Evolutionary conservation across 208 protist species (phyloP).

Genomic region (Acanthamoeba healyi): DNA sequence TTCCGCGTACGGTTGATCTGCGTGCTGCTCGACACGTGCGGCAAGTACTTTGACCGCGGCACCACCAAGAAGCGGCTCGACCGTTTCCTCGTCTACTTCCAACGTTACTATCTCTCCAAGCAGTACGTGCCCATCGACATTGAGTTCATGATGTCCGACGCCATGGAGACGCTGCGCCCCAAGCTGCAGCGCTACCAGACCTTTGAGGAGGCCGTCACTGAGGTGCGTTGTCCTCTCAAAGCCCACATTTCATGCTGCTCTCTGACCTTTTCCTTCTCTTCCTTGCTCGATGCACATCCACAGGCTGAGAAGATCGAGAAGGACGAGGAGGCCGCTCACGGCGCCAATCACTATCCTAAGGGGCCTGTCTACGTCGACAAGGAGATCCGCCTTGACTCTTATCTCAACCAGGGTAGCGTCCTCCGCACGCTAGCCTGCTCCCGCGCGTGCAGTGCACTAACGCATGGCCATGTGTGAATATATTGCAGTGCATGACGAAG

Average conservation of each 20-base stretch:
- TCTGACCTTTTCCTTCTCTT: background rate
- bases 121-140: constrained; percentile 85
- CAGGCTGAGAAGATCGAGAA: constrained; percentile 61
- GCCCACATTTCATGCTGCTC: background rate
- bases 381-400: constrained; percentile 64
- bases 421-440: too few relatives aligned
- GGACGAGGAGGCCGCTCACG: constrained; percentile 28
- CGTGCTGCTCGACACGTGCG: constrained; percentile 80
- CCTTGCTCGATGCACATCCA: too few relatives aligned
- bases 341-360: constrained; percentile 57
- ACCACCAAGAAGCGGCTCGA: constrained; percentile 77
- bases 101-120: constrained; percentile 83
- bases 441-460: too few relatives aligned
- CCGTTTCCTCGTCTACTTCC: constrained; percentile 85
- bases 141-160: constrained; percentile 87
- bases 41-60: constrained; percentile 82
- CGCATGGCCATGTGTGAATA: background rate
- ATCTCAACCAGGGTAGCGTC: constrained; percentile 69
- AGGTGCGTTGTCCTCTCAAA: too few relatives aligned
- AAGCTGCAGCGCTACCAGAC: constrained; percentile 62
- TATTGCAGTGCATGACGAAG: constrained; percentile 13
- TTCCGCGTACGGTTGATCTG: constrained; percentile 86
- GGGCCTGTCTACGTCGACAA: constrained; percentile 33
- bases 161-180: constrained; percentile 76
- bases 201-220: constrained; percentile 46